A percentile compares a stretch with the other conserved stretches of the same genome.
These are phyloP conservation scores for Globisporangium nodosum DNA, from an alignment of 352 stramenopile species.

Conservation along the genomic window DNA sequence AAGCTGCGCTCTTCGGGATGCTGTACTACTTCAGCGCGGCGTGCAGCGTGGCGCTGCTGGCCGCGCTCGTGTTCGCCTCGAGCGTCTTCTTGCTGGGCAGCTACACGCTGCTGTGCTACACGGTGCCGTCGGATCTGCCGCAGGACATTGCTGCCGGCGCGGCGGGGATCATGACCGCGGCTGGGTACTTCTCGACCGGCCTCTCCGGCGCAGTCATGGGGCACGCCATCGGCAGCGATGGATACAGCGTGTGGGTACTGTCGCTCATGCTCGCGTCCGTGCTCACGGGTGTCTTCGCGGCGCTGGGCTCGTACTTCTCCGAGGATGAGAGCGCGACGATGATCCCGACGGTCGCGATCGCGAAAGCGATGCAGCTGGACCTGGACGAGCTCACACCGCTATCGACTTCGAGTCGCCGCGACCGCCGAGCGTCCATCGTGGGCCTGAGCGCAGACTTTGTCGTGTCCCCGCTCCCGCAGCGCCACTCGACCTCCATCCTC, in stretches of 20 bases:
- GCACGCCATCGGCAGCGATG: conserved; percentile 41
- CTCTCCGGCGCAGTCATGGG: conserved; percentile 64
- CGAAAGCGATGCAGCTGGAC: not conserved
- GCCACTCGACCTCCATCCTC: not conserved
- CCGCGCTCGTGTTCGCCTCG: conserved; percentile 49
- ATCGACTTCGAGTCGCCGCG: conserved; percentile 20
- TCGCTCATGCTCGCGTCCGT: conserved; percentile 59
- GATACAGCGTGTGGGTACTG: conserved; percentile 50
- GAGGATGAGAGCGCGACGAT: conserved; percentile 3
- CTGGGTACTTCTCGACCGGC: conserved; percentile 66
- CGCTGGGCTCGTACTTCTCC: conserved; percentile 53
- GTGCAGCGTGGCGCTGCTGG: conserved; percentile 41
- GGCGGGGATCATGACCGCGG: conserved; percentile 55
- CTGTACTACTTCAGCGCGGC: conserved; percentile 58
- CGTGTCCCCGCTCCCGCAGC: conserved; percentile 22
- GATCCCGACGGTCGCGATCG: not conserved
- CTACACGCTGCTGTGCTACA: conserved; percentile 73
- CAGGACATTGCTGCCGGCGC: conserved; percentile 63
- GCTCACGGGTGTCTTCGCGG: conserved; percentile 50
- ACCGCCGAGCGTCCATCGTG: conserved; percentile 31
- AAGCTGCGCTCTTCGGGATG: conserved; percentile 39
- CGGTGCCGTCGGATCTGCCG: conserved; percentile 63
- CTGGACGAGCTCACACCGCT: conserved; percentile 34
- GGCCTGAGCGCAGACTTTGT: conserved; percentile 31
- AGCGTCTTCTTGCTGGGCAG: conserved; percentile 73